phyloP scores from a whole-genome alignment of 129 eudicot genomes.

The Escallonia herrerae region DNA sequence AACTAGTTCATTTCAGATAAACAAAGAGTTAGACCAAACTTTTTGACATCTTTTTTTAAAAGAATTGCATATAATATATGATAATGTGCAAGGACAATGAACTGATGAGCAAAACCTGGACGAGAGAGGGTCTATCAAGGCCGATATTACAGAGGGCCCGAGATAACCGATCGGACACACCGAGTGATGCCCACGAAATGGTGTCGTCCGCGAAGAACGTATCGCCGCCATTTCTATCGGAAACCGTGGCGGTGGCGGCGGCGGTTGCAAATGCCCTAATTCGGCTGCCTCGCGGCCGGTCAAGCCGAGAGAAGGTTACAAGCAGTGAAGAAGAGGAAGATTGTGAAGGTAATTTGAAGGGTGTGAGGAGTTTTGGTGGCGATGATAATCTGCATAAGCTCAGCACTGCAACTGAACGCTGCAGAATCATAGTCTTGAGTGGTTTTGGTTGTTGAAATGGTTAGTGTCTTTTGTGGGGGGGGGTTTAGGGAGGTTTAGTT shows the following conservation, averaged over 20 bases:
- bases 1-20: no score
- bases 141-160: constrained; percentile 47
- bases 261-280: constrained; percentile 32
- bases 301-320: constrained; percentile 12
- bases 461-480: no score
- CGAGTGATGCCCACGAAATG: constrained; percentile 80
- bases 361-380: constrained; percentile 19
- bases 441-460: no score
- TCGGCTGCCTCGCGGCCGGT: constrained; percentile 22
- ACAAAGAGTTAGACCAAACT: not conserved
- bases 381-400: constrained; percentile 25
- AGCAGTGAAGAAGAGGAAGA: constrained; percentile 11
- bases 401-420: constrained; percentile 50
- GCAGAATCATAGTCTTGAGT: constrained; percentile 31
- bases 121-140: constrained; percentile 63
- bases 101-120: constrained; percentile 38
- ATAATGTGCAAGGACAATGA: not conserved
- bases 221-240: constrained; percentile 16
- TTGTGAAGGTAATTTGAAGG: constrained; percentile 17
- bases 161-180: constrained; percentile 48
- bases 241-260: constrained; percentile 15
- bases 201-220: constrained; percentile 61
- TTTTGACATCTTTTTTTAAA: not conserved
- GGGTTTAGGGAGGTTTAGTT: no score
- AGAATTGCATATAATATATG: no score